Conservation (phyloP, 108 stramenopile species). For the Nannochloropsis salina region DNA sequence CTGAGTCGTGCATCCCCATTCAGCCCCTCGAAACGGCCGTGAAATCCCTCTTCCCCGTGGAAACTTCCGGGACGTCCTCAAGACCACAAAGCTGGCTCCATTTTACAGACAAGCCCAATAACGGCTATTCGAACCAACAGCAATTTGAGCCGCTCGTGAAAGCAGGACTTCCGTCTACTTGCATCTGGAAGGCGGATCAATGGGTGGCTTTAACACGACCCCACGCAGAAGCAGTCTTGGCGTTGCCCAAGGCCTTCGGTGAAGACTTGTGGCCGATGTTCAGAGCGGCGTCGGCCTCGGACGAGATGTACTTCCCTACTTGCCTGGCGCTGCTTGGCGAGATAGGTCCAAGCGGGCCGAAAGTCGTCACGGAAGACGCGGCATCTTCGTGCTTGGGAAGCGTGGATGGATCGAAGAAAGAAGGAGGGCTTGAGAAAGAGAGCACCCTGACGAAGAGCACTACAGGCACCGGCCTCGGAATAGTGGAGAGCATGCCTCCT, state of each 20-base stretch:
- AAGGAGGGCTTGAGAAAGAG: not conserved
- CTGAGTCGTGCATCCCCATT: not conserved
- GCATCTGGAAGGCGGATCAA: constrained; percentile 7
- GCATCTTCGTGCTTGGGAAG: not conserved
- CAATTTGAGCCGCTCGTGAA: not conserved
- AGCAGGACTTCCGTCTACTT: not conserved
- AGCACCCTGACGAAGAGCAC: not conserved
- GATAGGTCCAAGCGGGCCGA: not conserved
- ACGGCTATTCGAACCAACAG: not conserved
- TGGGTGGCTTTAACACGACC: not conserved
- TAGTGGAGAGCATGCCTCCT: not conserved
- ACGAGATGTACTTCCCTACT: not conserved
- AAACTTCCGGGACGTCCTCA: not conserved
- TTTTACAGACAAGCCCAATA: not conserved
- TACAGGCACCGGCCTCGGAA: not conserved
- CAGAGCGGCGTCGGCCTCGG: not conserved
- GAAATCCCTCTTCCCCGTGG: not conserved
- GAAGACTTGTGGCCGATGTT: not conserved
- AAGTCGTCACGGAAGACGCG: not conserved
- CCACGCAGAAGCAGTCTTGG: not conserved
- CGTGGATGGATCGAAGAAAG: not conserved
- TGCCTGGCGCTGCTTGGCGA: not conserved
- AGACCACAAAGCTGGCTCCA: not conserved
- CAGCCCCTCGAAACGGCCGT: not conserved
- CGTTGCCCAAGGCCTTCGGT: not conserved